Conservation (phyloP, 2,329 filamentous ascomycete genomes). For the Leptographium galeiforme region DNA sequence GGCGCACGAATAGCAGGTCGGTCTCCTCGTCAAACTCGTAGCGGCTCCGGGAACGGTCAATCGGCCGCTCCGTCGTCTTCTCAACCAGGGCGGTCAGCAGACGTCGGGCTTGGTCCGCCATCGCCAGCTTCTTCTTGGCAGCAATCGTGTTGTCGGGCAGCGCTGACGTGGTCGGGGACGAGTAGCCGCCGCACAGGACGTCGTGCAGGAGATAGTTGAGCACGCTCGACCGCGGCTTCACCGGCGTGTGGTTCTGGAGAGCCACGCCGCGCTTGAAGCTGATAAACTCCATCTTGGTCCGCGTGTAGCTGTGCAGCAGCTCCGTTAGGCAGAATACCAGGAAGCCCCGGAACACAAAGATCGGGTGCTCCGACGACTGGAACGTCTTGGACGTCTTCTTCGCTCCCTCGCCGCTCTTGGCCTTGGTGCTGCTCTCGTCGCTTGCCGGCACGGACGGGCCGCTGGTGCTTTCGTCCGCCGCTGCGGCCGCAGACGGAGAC, state of each 20-base stretch:
- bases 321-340: conserved; percentile 85
- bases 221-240: conserved; percentile 84
- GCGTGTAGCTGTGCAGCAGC: conserved; percentile 79
- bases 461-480: not conserved
- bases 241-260: conserved; percentile 70
- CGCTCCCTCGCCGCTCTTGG: conserved; percentile 14
- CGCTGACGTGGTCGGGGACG: conserved; percentile 36
- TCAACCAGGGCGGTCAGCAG: conserved; percentile 77
- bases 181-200: conserved; percentile 45
- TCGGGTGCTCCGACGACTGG: conserved; percentile 85
- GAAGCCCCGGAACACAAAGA: conserved; percentile 94
- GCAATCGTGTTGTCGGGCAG: conserved; percentile 45
- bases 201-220: conserved; percentile 87
- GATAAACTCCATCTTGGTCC: conserved; percentile 96
- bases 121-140: conserved; percentile 75
- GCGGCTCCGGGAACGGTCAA: conserved; percentile 41
- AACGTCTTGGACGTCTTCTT: conserved; percentile 41
- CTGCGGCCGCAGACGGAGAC: not conserved
- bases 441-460: not conserved
- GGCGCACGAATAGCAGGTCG: conserved; percentile 81
- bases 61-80: conserved; percentile 68
- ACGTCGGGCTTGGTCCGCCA: conserved; percentile 73
- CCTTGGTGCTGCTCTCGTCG: not conserved
- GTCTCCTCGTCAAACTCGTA: conserved; percentile 63
- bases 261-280: conserved; percentile 93